Evolutionary conservation across 129 eudicot species (phyloP).

Genomic region (Chrysanthemum makinoi): DNA sequence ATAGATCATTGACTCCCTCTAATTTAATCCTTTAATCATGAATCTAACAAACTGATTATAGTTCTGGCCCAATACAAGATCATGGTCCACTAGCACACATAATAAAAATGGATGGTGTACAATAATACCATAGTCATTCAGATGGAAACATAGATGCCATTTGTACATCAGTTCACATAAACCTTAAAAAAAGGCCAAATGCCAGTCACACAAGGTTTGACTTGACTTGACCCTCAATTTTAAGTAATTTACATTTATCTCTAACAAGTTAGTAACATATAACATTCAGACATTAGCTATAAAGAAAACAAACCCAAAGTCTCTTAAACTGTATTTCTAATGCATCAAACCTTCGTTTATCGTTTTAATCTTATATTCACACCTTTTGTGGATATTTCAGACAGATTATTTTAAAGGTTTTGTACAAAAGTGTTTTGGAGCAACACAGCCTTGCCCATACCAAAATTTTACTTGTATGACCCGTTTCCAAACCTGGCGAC

Average conservation of each 20-base stretch:
- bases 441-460: too few relatives aligned
- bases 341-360: too few relatives aligned
- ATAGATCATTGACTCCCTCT: too few relatives aligned
- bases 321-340: too few relatives aligned
- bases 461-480: too few relatives aligned
- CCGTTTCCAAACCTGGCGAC: too few relatives aligned
- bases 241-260: too few relatives aligned
- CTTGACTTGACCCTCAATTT: neutral
- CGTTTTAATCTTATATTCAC: too few relatives aligned
- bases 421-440: too few relatives aligned
- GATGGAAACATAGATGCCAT: conserved; percentile 5
- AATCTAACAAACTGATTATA: neutral
- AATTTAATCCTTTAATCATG: neutral
- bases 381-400: too few relatives aligned
- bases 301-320: neutral
- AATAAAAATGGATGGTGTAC: neutral
- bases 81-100: conserved; percentile 16
- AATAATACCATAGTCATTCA: neutral
- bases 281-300: neutral
- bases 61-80: neutral
- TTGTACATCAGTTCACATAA: neutral
- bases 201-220: neutral
- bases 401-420: too few relatives aligned
- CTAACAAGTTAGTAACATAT: too few relatives aligned
- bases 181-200: neutral